Base-by-base conservation (phyloP, 176 grass and related monocot genomes). In the Miscanthus lutarioriparius region DNA sequence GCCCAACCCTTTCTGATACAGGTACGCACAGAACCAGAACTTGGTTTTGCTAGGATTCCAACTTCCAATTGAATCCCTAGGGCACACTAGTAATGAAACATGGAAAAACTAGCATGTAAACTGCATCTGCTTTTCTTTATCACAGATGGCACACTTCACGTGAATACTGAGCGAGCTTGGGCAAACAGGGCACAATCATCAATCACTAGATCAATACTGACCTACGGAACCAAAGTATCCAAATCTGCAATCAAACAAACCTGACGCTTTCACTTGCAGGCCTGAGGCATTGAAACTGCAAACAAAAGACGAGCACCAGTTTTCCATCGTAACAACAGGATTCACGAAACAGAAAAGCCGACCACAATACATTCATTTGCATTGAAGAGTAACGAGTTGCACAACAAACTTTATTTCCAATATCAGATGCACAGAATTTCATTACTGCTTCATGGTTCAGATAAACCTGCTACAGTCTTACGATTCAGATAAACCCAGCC, bases 401-500 rank as follows among this genome's bases (percentile, higher is more conserved):
- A 33, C 19, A 15, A 17, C 37, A 38, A 3, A 17, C 7, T 78
- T 14, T 12, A 41, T 25, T 40, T 10, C 17, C 13, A 76, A 3
- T 7, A n/a, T 28, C 70, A 64, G 64, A 32, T 9, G 12, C 80
- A 62, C 76, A 75, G 1, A 5, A 45, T 51, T 80, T 51, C 64
- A 33, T 35, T 48, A 73, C 40, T 30, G 26, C 20, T 9, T 48
- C n/a, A 43, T 70, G 20, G 71, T 76, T 70, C 72, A 70, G 13
- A 17, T 70, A 30, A 32, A 33, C 72, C 70, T 68, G 69, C n/a
- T 49, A 63, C 84, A 78, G n/a, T n/a, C n/a, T n/a, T n/a, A n/a
- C n/a, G n/a, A n/a, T 76, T 70, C 72, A 70, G 13, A 17, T 70
- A 30, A 32, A 33, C 72, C 70, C 84, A 78, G 16, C 49, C 41